These are phyloP conservation scores for Colletotrichum plurivorum DNA, from an alignment of 2,329 filamentous ascomycete genomes.

Conservation along the genomic window DNA sequence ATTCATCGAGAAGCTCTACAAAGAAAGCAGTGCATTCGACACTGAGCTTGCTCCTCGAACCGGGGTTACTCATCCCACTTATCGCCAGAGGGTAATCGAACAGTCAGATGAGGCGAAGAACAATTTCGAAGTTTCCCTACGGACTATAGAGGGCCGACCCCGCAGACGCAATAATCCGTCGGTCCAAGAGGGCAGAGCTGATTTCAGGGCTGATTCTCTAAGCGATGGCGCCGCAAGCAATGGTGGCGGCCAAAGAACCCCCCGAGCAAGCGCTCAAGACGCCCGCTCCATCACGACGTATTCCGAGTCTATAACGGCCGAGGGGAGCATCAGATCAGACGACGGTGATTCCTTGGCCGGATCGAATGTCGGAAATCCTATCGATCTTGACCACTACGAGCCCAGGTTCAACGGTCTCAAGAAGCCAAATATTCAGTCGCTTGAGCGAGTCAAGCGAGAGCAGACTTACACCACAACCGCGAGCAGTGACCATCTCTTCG, in stretches of 20 bases:
- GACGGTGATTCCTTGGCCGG: conserved; percentile 14
- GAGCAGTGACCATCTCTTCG: conserved; percentile 10
- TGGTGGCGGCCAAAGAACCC: conserved; percentile 1
- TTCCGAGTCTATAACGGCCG: neutral
- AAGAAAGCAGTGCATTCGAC: conserved; percentile 20
- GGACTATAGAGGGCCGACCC: neutral
- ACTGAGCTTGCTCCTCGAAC: neutral
- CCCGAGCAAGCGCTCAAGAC: neutral
- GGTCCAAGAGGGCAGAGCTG: neutral
- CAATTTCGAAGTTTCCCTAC: neutral
- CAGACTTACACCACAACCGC: neutral
- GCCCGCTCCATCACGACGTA: neutral
- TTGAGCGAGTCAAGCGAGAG: conserved; percentile 2
- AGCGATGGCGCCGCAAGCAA: neutral
- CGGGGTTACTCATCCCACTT: neutral
- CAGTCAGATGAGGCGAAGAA: neutral
- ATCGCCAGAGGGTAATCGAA: neutral
- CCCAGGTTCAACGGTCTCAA: conserved; percentile 5
- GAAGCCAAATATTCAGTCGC: neutral
- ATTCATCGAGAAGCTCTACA: conserved; percentile 3
- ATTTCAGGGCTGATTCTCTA: neutral
- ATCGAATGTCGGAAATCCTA: conserved; percentile 22
- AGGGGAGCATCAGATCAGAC: neutral
- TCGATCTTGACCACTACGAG: conserved; percentile 16
- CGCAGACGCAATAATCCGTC: neutral